These are phyloP conservation scores for Cryptosporidium bovis DNA, from an alignment of 169 alveolate genomes.

Conservation along the genomic window DNA sequence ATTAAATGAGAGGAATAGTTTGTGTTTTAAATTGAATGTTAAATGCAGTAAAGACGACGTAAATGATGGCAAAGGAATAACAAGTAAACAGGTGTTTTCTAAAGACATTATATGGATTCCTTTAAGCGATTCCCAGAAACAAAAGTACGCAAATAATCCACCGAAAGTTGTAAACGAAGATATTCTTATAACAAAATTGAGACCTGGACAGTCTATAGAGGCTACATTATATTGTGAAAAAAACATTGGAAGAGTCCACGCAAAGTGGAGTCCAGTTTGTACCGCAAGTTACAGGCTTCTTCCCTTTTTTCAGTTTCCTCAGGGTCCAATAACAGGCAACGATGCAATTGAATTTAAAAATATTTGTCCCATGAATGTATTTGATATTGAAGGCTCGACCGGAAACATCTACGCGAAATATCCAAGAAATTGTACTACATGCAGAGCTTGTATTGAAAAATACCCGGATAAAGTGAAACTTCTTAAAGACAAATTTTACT, in stretches of 20 bases:
- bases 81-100: constrained; percentile 88
- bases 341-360: constrained; percentile 90
- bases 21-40: constrained; percentile 82
- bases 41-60: constrained; percentile 65
- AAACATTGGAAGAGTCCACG: constrained; percentile 97
- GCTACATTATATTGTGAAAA: constrained; percentile 92
- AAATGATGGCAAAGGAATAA: constrained; percentile 36
- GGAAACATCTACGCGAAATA: constrained; percentile 88
- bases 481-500: constrained; percentile 85
- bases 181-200: constrained; percentile 94
- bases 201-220: constrained; percentile 93
- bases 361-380: constrained; percentile 95
- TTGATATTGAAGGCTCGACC: constrained; percentile 89
- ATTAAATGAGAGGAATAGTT: constrained; percentile 81
- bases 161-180: constrained; percentile 94
- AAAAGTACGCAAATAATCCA: constrained; percentile 84
- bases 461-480: constrained; percentile 84
- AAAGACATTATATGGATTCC: constrained; percentile 93
- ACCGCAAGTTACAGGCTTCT: constrained; percentile 97
- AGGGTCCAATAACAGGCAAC: constrained; percentile 84
- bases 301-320: constrained; percentile 84
- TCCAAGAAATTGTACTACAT: constrained; percentile 94
- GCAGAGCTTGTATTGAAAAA: constrained; percentile 97
- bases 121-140: constrained; percentile 87
- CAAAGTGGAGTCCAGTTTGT: constrained; percentile 99